A percentile compares a stretch with the other conserved stretches of the same genome.
Conservation (phyloP, 805 yeast species). For the Hanseniaspora singularis region DNA sequence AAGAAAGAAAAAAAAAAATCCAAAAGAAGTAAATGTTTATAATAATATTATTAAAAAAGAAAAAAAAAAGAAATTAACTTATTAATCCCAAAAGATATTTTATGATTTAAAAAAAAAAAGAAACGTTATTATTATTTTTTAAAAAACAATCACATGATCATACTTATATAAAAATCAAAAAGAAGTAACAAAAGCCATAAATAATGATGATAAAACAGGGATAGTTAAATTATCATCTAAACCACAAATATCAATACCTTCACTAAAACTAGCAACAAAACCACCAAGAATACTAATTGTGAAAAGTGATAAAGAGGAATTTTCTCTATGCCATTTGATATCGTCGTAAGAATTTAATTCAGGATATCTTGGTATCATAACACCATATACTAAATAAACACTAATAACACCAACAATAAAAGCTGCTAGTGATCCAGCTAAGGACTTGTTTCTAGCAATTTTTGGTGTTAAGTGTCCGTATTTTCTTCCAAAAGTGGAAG, state of each 20-base stretch:
- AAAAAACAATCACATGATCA: constrained; percentile 10
- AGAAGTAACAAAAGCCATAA: constrained; percentile 40
- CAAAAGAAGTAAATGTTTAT: background rate
- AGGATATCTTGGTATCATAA: constrained; percentile 53
- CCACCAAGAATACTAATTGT: constrained; percentile 55
- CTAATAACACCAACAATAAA: constrained; percentile 56
- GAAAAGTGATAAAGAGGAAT: constrained; percentile 45
- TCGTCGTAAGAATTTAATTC: constrained; percentile 44
- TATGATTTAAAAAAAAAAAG: background rate
- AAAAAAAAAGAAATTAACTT: background rate
- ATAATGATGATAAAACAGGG: constrained; percentile 69
- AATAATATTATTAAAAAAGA: background rate
- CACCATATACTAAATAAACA: constrained; percentile 60
- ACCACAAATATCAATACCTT: constrained; percentile 62
- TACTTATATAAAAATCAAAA: no score
- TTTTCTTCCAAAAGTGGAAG: constrained; percentile 81
- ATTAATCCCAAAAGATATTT: background rate
- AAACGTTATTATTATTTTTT: no score
- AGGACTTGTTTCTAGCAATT: constrained; percentile 58
- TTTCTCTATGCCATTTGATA: constrained; percentile 53
- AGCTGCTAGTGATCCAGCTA: constrained; percentile 88
- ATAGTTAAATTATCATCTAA: constrained; percentile 92
- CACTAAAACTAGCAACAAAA: constrained; percentile 72
- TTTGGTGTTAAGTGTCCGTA: constrained; percentile 78
- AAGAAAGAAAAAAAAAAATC: background rate